These are phyloP conservation scores for Echinosphaeria canescens DNA, from an alignment of 2,329 filamentous ascomycete species.

Conservation along the genomic window DNA sequence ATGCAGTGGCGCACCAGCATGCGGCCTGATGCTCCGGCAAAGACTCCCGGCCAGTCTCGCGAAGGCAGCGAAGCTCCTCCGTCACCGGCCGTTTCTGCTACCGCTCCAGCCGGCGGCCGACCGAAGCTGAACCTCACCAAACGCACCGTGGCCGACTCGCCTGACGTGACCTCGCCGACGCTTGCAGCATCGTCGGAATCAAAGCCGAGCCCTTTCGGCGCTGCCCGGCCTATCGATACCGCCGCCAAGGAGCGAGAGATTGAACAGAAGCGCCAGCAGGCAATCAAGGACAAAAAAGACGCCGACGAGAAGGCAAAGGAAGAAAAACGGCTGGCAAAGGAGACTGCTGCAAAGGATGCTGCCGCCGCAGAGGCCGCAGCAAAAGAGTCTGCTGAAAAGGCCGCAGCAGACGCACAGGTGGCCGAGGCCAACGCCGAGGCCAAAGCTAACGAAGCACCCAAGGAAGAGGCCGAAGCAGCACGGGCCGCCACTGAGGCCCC, in stretches of 20 bases:
- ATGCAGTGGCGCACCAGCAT: constrained; percentile 85
- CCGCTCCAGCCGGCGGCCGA: constrained; percentile 33
- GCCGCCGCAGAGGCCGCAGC: too few relatives aligned
- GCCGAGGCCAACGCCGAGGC: constrained; percentile 13
- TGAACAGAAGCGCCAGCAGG: constrained; percentile 64
- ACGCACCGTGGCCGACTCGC: constrained; percentile 65
- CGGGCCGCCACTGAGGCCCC: constrained; percentile 9
- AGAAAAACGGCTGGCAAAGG: constrained; percentile 42
- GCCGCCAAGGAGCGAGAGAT: constrained; percentile 74
- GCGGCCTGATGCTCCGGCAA: constrained; percentile 51
- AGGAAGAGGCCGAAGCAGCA: constrained; percentile 8
- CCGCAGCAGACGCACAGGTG: constrained; percentile 12
- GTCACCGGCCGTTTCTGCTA: constrained; percentile 34
- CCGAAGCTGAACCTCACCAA: constrained; percentile 79
- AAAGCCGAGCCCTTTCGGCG: constrained; percentile 87
- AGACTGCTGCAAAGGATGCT: constrained; percentile 31
- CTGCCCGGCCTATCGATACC: constrained; percentile 84
- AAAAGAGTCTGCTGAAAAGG: constrained; percentile 12
- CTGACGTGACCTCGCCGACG: constrained; percentile 26
- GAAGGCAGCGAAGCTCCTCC: constrained; percentile 59
- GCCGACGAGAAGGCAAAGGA: constrained; percentile 72
- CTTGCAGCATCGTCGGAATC: constrained; percentile 29
- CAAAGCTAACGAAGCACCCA: constrained; percentile 9
- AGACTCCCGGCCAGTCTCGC: constrained; percentile 43
- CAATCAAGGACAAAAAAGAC: constrained; percentile 64